Conservation (phyloP, 306 rosid species). For the Sicyos edulis region DNA sequence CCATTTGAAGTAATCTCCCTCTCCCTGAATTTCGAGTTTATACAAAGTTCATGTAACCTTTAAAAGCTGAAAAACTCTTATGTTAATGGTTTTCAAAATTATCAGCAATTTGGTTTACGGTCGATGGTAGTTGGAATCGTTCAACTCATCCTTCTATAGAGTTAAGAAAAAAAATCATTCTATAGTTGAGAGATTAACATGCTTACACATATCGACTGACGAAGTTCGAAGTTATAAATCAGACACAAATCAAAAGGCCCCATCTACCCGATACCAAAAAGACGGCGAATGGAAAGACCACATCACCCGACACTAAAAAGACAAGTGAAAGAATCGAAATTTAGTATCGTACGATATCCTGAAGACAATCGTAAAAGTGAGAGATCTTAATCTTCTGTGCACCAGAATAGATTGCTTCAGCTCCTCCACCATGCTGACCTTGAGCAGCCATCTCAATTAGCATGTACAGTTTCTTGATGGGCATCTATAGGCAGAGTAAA, state of each 20-base stretch:
- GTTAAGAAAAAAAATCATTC: no score
- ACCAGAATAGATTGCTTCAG: constrained; percentile 84
- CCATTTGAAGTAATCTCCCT: no score
- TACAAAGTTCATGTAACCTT: no score
- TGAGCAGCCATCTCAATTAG: constrained; percentile 96
- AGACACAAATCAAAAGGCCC: neutral
- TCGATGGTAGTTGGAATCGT: neutral
- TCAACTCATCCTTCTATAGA: neutral
- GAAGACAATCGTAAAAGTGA: constrained; percentile 75
- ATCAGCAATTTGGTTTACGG: neutral
- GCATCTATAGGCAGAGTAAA: constrained; percentile 41
- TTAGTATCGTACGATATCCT: constrained; percentile 65
- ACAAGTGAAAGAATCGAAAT: neutral
- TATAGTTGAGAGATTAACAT: no score
- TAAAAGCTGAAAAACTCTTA: no score
- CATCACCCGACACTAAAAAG: neutral
- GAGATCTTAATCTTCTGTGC: constrained; percentile 58
- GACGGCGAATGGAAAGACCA: neutral
- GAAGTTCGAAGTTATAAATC: no score
- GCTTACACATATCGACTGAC: no score
- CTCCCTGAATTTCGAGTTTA: no score
- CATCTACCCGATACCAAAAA: neutral
- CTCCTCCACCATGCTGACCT: constrained; percentile 81
- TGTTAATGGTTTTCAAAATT: no score
- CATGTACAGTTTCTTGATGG: constrained; percentile 91